A percentile compares a stretch with the other conserved stretches of the same genome.
Conservation (phyloP, 2,329 filamentous ascomycete species). For the Fusarium drepaniforme region DNA sequence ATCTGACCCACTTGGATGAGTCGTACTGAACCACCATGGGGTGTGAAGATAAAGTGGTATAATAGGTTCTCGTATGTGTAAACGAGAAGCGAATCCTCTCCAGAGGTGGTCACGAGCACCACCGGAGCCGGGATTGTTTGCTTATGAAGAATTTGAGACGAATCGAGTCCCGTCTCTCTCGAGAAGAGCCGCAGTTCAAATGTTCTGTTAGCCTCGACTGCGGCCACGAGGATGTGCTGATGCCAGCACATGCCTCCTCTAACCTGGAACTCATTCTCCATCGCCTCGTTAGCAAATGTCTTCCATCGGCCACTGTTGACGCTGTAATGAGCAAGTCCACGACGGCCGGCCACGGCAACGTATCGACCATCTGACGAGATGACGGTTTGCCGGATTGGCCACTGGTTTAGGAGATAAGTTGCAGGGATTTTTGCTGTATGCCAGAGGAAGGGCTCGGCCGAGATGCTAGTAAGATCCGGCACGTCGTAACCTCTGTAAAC, state of each 20-base stretch:
- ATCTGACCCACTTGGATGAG: constrained; percentile 97
- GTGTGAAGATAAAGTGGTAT: constrained; percentile 92
- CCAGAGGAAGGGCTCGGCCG: constrained; percentile 94
- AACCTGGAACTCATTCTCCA: constrained; percentile 92
- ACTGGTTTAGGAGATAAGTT: constrained; percentile 88
- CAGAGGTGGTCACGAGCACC: constrained; percentile 90
- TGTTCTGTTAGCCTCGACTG: constrained; percentile 85
- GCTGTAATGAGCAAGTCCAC: constrained; percentile 95
- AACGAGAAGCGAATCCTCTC: constrained; percentile 93
- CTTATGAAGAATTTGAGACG: constrained; percentile 77
- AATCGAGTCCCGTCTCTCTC: constrained; percentile 83
- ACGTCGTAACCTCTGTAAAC: constrained; percentile 95
- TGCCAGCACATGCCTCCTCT: constrained; percentile 99
- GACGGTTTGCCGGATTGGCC: constrained; percentile 89
- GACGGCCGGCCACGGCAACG: constrained; percentile 92
- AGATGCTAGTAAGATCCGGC: constrained; percentile 90
- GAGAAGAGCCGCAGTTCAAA: constrained; percentile 95
- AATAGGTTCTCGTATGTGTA: constrained; percentile 98
- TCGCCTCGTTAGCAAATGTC: constrained; percentile 83
- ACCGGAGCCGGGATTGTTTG: constrained; percentile 86
- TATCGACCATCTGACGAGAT: constrained; percentile 95
- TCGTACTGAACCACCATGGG: constrained; percentile 75
- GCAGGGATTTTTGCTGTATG: constrained; percentile 90
- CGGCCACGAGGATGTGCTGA: constrained; percentile 92
- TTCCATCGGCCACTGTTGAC: constrained; percentile 96